Base-by-base conservation (phyloP, 1,284 basidiomycete species). In the Ganoderma meredithae region DNA sequence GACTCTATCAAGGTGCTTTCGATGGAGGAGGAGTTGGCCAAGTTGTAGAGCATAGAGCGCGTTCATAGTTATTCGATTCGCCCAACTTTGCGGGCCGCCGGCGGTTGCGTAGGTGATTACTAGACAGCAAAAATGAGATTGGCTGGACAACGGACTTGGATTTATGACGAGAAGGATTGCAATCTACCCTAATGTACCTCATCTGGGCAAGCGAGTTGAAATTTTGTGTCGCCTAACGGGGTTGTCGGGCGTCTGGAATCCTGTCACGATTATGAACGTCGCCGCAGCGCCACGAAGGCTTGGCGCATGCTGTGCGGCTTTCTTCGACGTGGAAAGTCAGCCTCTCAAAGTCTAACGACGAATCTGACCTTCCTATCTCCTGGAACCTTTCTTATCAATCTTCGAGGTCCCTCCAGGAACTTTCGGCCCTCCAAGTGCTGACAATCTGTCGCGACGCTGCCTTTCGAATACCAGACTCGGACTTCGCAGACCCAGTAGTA, bases 21-120 rank as follows among this genome's bases (percentile, higher is more conserved):
- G 33, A 58, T 58, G 55, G 55, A 58, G 55, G 53, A 55, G 31
- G 55, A 58, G 33, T 36, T 58, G 36, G 55, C 55, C 8, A 58
- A 58, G 55, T 58, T 55, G 36, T 39, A 39, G 36, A 39, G 36
- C 31, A 1, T 31, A 5, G 1, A 4, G 31, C 31, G 31, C 31
- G 3, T 31, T 31, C 31, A 3, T 2, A 31, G 27, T n/a, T 22
- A n/a, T 22, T 22, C 17, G 43, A 1, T 10, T 39, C 36, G 3
- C 10, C 44, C n/a, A 22, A 22, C 31, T 31, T 31, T 22, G 44
- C 10, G 44, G 44, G 3, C 31, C 3, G 31, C 31, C 31, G 31
- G n/a, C 19, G 19, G 44, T 47, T 47, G 44, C n/a, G 4, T 22
- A 19, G n/a, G n/a, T 9, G 44, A 19, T 47, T 22, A 53, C 4